phyloP scores from a whole-genome alignment of 1,284 basidiomycete genomes.

The Cutaneotrichosporon dermatis region DNA sequence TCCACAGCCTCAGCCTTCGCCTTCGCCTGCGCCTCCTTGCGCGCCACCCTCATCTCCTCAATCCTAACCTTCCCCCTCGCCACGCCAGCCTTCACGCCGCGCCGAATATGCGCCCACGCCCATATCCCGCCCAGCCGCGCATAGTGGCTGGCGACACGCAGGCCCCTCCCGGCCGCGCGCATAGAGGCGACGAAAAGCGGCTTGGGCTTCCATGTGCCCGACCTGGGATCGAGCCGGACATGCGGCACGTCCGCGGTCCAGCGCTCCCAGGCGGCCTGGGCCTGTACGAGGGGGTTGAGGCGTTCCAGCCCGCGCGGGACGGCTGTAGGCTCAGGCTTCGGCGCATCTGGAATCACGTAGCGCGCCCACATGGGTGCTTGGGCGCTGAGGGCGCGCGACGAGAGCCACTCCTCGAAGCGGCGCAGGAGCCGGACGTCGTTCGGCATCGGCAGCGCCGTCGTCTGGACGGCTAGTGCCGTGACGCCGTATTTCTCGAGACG shows the following conservation, averaged over 20 bases:
- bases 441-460: constrained; percentile 38
- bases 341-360: constrained; percentile 21
- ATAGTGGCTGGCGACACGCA: not conserved
- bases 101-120: not conserved
- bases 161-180: not conserved
- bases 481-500: constrained; percentile 50
- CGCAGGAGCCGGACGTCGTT: constrained; percentile 42
- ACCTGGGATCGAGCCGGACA: constrained; percentile 22
- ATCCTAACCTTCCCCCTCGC: not conserved
- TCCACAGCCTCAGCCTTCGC: not conserved
- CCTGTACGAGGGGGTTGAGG: constrained; percentile 5
- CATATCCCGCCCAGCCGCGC: not conserved
- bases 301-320: not conserved
- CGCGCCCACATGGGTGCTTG: constrained; percentile 15
- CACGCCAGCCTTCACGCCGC: not conserved
- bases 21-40: not conserved
- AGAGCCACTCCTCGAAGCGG: constrained; percentile 38
- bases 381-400: constrained; percentile 15
- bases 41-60: not conserved
- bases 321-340: not conserved
- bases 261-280: not conserved
- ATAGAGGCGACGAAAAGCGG: constrained; percentile 3
- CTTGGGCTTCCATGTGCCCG: constrained; percentile 19
- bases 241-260: constrained; percentile 19
- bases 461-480: constrained; percentile 28